phyloP scores from a whole-genome alignment of 108 stramenopile species.

The Fragilaria radians region DNA sequence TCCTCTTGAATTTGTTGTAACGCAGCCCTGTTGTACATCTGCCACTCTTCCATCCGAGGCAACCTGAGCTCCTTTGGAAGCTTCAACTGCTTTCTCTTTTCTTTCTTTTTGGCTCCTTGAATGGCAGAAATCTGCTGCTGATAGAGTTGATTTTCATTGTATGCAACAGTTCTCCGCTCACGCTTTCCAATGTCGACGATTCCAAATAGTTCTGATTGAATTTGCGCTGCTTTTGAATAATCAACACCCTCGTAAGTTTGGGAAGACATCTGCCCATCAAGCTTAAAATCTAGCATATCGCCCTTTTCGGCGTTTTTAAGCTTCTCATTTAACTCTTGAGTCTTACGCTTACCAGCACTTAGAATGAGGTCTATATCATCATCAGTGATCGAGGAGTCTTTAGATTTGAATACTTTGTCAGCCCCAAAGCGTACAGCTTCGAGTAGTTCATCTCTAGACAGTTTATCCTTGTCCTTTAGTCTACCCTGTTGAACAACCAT shows the following conservation, averaged over 20 bases:
- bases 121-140: conserved; percentile 75
- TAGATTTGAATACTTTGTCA: conserved; percentile 92
- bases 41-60: conserved; percentile 94
- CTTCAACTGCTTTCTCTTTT: conserved; percentile 61
- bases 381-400: conserved; percentile 85
- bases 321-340: conserved; percentile 91
- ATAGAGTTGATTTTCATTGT: conserved; percentile 82
- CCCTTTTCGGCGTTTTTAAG: conserved; percentile 93
- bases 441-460: conserved; percentile 80
- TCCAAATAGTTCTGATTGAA: conserved; percentile 57
- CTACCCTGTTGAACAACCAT: conserved; percentile 98
- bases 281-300: conserved; percentile 91
- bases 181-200: conserved; percentile 93
- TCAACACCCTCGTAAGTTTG: conserved; percentile 97
- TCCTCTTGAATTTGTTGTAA: conserved; percentile 76
- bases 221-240: conserved; percentile 66
- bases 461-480: conserved; percentile 85
- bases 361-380: conserved; percentile 93
- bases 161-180: conserved; percentile 82
- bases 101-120: conserved; percentile 38
- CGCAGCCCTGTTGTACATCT: conserved; percentile 83
- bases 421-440: conserved; percentile 96
- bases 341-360: conserved; percentile 77
- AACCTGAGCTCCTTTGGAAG: conserved; percentile 89
- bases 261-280: conserved; percentile 82